These are phyloP conservation scores for Dryas integrifolia DNA, from an alignment of 331 rosid genomes.

Conservation along the genomic window DNA sequence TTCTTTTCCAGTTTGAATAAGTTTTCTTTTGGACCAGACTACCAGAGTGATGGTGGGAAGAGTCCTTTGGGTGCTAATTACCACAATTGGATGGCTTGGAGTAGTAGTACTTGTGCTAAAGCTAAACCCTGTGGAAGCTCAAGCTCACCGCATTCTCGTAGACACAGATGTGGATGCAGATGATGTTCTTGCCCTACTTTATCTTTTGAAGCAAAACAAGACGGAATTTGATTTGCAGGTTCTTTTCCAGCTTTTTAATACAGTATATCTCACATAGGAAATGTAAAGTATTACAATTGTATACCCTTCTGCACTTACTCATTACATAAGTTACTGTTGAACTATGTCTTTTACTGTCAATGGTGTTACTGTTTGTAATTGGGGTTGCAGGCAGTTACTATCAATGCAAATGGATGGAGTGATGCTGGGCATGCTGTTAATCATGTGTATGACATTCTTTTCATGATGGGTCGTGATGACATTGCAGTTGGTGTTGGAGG, in stretches of 20 bases:
- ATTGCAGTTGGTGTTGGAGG: conserved; percentile 21
- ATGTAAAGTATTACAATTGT: too few relatives aligned
- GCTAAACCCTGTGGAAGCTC: conserved; percentile 6
- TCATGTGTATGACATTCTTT: conserved; percentile 20
- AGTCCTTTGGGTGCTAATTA: not conserved
- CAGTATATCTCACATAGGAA: too few relatives aligned
- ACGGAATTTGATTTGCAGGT: conserved; percentile 23
- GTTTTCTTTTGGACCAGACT: too few relatives aligned
- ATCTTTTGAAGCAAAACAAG: conserved; percentile 26
- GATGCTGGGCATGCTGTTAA: conserved; percentile 14
- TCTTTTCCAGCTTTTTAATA: too few relatives aligned
- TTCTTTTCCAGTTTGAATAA: too few relatives aligned
- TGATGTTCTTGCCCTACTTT: conserved; percentile 18
- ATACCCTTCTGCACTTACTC: too few relatives aligned
- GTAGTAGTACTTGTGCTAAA: not conserved
- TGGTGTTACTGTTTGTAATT: not conserved
- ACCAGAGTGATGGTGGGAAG: not conserved
- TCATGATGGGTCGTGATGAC: conserved; percentile 21
- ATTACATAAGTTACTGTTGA: too few relatives aligned
- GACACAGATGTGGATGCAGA: conserved; percentile 17
- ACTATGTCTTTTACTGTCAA: too few relatives aligned
- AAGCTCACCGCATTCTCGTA: conserved; percentile 15
- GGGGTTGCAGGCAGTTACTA: conserved; percentile 19
- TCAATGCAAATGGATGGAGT: conserved; percentile 26
- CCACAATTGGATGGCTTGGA: not conserved